Evolutionary conservation across 129 eudicot species (phyloP).

Genomic region (Deinandra increscens): DNA sequence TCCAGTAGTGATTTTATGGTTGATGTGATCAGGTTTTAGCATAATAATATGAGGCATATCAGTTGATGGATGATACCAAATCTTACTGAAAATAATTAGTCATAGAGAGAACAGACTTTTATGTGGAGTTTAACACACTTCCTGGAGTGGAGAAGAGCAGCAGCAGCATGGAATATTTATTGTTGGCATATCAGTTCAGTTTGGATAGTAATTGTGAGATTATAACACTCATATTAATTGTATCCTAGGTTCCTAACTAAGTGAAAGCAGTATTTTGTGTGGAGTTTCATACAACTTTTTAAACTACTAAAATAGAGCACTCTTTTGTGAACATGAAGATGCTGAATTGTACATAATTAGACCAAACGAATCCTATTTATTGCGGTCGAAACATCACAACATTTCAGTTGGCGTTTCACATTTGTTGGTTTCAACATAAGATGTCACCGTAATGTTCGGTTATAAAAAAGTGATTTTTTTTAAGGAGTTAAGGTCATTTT

Average conservation of each 20-base stretch:
- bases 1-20: background rate
- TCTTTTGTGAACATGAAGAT: too few relatives aligned
- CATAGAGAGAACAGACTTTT: background rate
- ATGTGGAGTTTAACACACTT: background rate
- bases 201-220: background rate
- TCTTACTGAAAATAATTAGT: background rate
- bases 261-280: too few relatives aligned
- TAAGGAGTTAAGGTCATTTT: too few relatives aligned
- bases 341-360: too few relatives aligned
- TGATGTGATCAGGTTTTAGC: slow-evolving; percentile 22
- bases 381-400: too few relatives aligned
- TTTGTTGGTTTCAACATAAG: too few relatives aligned
- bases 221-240: background rate
- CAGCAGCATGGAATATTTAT: background rate
- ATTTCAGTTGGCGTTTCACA: too few relatives aligned
- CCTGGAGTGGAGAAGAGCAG: background rate
- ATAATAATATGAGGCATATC: slow-evolving; percentile 17
- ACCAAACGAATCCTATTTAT: too few relatives aligned
- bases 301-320: too few relatives aligned
- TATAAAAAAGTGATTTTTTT: too few relatives aligned
- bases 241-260: background rate
- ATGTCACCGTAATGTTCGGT: too few relatives aligned
- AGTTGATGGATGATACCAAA: background rate
- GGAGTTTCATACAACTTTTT: too few relatives aligned
- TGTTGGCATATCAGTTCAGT: background rate